A percentile compares a stretch with the other conserved stretches of the same genome.
Conservation (phyloP, 148 eudicot species). For the Selenicereus undatus region DNA sequence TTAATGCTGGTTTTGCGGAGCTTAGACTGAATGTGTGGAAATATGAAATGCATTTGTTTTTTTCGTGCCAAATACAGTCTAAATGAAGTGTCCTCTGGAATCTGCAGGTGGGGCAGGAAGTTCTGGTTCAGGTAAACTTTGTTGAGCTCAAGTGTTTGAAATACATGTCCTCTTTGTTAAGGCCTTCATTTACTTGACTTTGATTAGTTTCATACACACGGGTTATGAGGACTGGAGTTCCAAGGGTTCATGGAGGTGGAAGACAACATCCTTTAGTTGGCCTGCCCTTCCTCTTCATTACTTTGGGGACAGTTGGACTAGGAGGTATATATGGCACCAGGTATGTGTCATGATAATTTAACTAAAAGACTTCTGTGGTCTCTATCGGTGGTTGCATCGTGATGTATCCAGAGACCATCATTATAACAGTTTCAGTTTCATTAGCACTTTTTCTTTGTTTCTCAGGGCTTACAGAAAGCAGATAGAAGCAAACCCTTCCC, state of each 20-base stretch:
- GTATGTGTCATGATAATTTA: conserved; percentile 21
- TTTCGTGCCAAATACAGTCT: conserved; percentile 12
- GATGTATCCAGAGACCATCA: neutral
- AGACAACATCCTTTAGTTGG: conserved; percentile 44
- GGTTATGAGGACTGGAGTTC: conserved; percentile 64
- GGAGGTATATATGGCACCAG: conserved; percentile 65
- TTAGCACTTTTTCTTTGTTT: conserved; percentile 1
- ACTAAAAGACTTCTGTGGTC: neutral
- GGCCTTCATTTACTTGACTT: neutral
- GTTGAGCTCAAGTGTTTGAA: neutral
- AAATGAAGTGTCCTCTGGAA: neutral
- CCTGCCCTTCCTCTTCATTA: conserved; percentile 62
- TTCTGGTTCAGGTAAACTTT: conserved; percentile 38
- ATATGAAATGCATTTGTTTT: neutral
- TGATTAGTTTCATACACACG: conserved; percentile 32
- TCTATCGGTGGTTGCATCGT: neutral
- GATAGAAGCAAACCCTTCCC: conserved; percentile 49
- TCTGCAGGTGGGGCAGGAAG: conserved; percentile 45
- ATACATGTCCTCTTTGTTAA: neutral
- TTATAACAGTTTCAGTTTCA: neutral
- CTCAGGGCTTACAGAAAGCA: conserved; percentile 65
- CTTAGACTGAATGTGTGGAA: neutral
- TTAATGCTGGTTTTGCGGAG: neutral
- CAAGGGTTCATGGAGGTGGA: conserved; percentile 43
- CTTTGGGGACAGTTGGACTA: conserved; percentile 55